Percentiles rank a stretch among this genome's conserved stretches.
Evolutionary conservation across 352 stramenopile genomes (phyloP).

Genomic region (Phytophthora uliginosa): DNA sequence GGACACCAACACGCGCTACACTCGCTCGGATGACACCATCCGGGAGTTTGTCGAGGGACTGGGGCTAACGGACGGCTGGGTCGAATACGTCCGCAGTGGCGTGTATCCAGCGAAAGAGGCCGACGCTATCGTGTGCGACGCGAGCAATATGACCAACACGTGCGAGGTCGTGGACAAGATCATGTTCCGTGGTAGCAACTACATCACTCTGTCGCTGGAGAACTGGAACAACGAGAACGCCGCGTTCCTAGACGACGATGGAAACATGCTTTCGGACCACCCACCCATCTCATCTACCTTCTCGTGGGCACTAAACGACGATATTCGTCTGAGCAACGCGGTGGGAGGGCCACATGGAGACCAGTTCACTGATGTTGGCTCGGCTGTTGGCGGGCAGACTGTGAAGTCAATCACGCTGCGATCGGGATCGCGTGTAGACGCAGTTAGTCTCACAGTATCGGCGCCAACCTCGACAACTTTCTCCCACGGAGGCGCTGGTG

Average conservation of each 20-base stretch:
- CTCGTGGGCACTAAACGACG: constrained; percentile 45
- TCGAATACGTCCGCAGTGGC: constrained; percentile 49
- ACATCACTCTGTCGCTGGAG: constrained; percentile 45
- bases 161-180: constrained; percentile 71
- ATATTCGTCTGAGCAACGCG: constrained; percentile 45
- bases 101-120: constrained; percentile 40
- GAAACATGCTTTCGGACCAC: constrained; percentile 56
- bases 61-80: constrained; percentile 52
- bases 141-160: constrained; percentile 42
- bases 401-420: constrained; percentile 50
- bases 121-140: constrained; percentile 48
- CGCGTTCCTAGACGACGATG: constrained; percentile 45
- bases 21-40: constrained; percentile 51
- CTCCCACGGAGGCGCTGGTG: constrained; percentile 48
- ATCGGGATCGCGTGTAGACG: constrained; percentile 42
- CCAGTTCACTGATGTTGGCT: constrained; percentile 48
- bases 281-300: constrained; percentile 51
- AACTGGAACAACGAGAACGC: constrained; percentile 53
- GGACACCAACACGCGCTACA: constrained; percentile 67
- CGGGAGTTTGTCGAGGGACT: constrained; percentile 36
- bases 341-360: constrained; percentile 51
- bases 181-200: constrained; percentile 61
- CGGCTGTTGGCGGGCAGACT: constrained; percentile 28
- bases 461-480: constrained; percentile 34
- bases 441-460: constrained; percentile 45